Percentiles rank a stretch among this genome's conserved stretches.
phyloP scores from a whole-genome alignment of 2,329 filamentous ascomycete species.

The Aspergillus bombycis region DNA sequence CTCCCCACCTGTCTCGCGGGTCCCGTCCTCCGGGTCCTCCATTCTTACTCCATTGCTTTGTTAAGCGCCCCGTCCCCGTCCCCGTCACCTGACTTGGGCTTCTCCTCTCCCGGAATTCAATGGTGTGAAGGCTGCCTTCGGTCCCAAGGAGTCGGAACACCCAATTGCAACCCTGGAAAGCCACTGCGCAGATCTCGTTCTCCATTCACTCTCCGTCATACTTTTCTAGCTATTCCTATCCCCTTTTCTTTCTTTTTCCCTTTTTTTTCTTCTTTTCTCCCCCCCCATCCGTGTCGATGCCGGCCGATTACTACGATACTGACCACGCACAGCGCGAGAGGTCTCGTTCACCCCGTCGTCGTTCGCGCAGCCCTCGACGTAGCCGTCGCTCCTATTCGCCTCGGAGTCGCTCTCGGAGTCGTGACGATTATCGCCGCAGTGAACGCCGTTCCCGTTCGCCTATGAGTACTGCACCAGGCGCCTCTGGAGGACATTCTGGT shows the following conservation, averaged over 20 bases:
- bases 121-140: slow-evolving; percentile 3
- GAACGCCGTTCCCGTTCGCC: slow-evolving; percentile 82
- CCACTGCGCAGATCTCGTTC: slow-evolving; percentile 10
- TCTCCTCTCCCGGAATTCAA: slow-evolving; percentile 5
- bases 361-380: slow-evolving; percentile 81
- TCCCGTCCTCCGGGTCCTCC: slow-evolving; percentile 7
- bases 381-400: slow-evolving; percentile 78
- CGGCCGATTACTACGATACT: slow-evolving; percentile 35
- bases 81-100: slow-evolving; percentile 5
- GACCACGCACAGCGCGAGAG: slow-evolving; percentile 71
- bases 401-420: slow-evolving; percentile 76
- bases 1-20: neutral
- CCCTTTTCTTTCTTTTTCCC: neutral
- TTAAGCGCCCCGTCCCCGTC: slow-evolving; percentile 5
- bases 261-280: slow-evolving; percentile 8
- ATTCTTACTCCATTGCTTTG: slow-evolving; percentile 1
- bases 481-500: slow-evolving; percentile 72
- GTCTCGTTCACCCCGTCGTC: slow-evolving; percentile 64
- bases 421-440: slow-evolving; percentile 75
- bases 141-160: slow-evolving; percentile 4
- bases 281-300: slow-evolving; percentile 24
- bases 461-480: slow-evolving; percentile 73
- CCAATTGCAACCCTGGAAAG: slow-evolving; percentile 7
- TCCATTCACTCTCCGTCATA: slow-evolving; percentile 11
- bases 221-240: neutral